Conservation (phyloP, 176 grass and related monocot genomes). For the Cenchrus fungigraminus region DNA sequence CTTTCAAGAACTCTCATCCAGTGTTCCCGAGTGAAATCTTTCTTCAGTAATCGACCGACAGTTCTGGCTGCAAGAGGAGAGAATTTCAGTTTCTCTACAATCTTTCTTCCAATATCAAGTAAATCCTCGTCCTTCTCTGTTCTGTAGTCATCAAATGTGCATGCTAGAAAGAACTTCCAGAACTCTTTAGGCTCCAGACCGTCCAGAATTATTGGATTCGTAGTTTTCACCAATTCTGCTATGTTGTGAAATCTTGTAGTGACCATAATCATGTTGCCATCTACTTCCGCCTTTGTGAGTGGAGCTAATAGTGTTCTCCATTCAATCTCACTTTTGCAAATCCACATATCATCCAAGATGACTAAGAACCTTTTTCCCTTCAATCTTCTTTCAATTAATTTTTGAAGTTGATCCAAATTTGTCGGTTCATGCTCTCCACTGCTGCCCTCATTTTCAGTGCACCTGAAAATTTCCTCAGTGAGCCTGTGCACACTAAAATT, state of each 20-base stretch:
- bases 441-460: background rate
- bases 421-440: background rate
- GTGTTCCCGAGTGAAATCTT: background rate
- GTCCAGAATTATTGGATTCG: background rate
- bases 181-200: constrained; percentile 4
- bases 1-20: background rate
- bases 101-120: background rate
- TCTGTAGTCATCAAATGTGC: background rate
- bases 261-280: background rate
- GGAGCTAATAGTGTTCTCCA: constrained; percentile 2
- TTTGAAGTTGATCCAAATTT: constrained; percentile 13
- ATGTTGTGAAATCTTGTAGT: constrained; percentile 1
- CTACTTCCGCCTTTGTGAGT: background rate
- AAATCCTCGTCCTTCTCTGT: background rate
- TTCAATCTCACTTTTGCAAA: background rate
- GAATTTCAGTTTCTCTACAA: constrained; percentile 5
- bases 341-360: constrained; percentile 3
- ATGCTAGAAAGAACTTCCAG: constrained; percentile 11
- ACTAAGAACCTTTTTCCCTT: background rate
- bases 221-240: constrained; percentile 5
- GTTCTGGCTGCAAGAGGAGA: constrained; percentile 3
- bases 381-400: constrained; percentile 3
- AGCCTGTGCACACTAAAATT: constrained; percentile 1
- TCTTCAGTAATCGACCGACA: constrained; percentile 7
- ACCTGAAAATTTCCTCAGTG: constrained; percentile 3